A percentile compares a stretch with the other conserved stretches of the same genome.
Conservation (phyloP, 2,329 filamentous ascomycete species). For the Aspergillus clavatus region DNA sequence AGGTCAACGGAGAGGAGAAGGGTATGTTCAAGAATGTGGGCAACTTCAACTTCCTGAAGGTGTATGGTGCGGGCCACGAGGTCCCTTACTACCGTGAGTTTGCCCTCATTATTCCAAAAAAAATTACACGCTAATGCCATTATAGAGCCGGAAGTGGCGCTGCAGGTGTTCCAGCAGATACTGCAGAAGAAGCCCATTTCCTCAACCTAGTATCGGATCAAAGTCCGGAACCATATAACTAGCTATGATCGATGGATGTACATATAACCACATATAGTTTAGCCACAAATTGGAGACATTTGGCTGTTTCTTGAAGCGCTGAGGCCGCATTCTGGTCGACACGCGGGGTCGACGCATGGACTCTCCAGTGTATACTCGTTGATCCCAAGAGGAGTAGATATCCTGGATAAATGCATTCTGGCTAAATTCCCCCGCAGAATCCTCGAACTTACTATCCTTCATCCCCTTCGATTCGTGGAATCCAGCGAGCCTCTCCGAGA, state of each 20-base stretch:
- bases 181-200: constrained; percentile 28
- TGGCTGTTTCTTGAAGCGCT: no score
- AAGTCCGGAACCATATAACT: no score
- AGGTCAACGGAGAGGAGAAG: constrained; percentile 43
- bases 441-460: no score
- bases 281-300: background rate
- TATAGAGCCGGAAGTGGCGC: constrained; percentile 40
- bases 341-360: background rate
- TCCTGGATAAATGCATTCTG: background rate
- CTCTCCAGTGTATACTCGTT: background rate
- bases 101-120: constrained; percentile 7
- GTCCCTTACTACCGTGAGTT: constrained; percentile 48
- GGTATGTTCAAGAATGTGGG: constrained; percentile 50
- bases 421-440: background rate
- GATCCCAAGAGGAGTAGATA: no score
- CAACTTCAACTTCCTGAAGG: constrained; percentile 48
- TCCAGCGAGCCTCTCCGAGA: no score
- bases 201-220: constrained; percentile 20
- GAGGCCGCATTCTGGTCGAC: no score
- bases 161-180: constrained; percentile 47
- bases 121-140: constrained; percentile 7
- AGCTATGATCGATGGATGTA: background rate
- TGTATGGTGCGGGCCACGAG: constrained; percentile 48
- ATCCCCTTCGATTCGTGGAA: no score
- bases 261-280: background rate